Percentiles rank a stretch among this genome's conserved stretches.
These are phyloP conservation scores for Rhodosporidiobolus odoratus DNA, from an alignment of 768 basidiomycete species.

Conservation along the genomic window DNA sequence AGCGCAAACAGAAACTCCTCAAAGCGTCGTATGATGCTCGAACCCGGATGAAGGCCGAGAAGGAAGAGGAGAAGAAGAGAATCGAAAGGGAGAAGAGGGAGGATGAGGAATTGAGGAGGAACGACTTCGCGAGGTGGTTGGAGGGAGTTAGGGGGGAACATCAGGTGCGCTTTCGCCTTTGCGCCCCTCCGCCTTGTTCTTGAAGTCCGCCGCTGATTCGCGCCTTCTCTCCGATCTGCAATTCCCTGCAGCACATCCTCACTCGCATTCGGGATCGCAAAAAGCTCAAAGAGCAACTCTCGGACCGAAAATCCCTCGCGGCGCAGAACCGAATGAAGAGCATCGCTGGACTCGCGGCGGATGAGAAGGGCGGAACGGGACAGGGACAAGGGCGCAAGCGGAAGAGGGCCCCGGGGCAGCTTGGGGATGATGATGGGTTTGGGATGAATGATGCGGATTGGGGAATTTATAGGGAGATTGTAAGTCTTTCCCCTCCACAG, in stretches of 20 bases:
- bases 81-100: slow-evolving; percentile 53
- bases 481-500: slow-evolving; percentile 49
- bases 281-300: slow-evolving; percentile 56
- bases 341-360: slow-evolving; percentile 83
- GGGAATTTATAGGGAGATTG: slow-evolving; percentile 96
- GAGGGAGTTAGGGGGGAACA: slow-evolving; percentile 68
- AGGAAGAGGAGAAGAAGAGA: slow-evolving; percentile 68
- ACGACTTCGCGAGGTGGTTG: slow-evolving; percentile 70
- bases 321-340: slow-evolving; percentile 94
- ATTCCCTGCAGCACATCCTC: slow-evolving; percentile 63
- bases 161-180: slow-evolving; percentile 54
- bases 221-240: neutral
- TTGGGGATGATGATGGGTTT: slow-evolving; percentile 51
- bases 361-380: slow-evolving; percentile 74
- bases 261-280: slow-evolving; percentile 76
- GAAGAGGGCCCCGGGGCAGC: neutral
- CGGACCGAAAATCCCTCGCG: slow-evolving; percentile 87
- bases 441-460: slow-evolving; percentile 93
- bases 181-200: neutral
- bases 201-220: neutral
- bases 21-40: slow-evolving; percentile 93
- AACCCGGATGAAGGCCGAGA: slow-evolving; percentile 73
- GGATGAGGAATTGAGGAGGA: slow-evolving; percentile 71
- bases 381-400: slow-evolving; percentile 64
- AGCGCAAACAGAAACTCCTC: slow-evolving; percentile 82